These are phyloP conservation scores for Xylariaceae sp. DNA, from an alignment of 2,329 filamentous ascomycete genomes.

Conservation along the genomic window DNA sequence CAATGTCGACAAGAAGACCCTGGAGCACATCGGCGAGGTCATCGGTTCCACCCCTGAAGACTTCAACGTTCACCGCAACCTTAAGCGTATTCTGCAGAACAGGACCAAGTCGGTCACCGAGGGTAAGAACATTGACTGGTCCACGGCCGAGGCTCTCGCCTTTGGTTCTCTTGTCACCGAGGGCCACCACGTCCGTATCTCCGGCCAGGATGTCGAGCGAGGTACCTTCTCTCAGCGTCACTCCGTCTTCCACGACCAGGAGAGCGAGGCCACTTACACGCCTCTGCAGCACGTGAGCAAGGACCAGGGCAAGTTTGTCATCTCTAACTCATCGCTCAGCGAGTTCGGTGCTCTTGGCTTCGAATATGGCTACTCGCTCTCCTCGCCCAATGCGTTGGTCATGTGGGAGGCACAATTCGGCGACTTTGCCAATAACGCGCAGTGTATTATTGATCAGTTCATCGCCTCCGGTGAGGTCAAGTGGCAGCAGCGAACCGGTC, in stretches of 20 bases:
- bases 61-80: conserved; percentile 88
- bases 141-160: conserved; percentile 91
- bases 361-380: conserved; percentile 97
- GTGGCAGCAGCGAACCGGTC: conserved; percentile 96
- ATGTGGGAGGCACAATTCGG: conserved; percentile 99
- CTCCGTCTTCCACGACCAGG: conserved; percentile 95
- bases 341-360: conserved; percentile 78
- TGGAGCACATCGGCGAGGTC: conserved; percentile 77
- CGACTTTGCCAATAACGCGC: conserved; percentile 99
- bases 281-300: conserved; percentile 84
- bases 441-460: conserved; percentile 99
- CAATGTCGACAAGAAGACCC: conserved; percentile 65
- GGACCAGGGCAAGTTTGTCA: conserved; percentile 92
- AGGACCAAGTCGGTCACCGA: conserved; percentile 89
- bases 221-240: conserved; percentile 99
- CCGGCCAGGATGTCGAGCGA: conserved; percentile 98
- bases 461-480: conserved; percentile 96
- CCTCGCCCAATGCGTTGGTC: conserved; percentile 92
- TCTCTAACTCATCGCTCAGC: conserved; percentile 87
- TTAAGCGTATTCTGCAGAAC: conserved; percentile 90
- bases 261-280: conserved; percentile 87
- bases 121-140: conserved; percentile 95
- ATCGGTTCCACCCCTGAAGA: conserved; percentile 77
- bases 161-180: conserved; percentile 89
- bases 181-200: conserved; percentile 95